Percentiles rank a stretch among this genome's conserved stretches.
phyloP scores from a whole-genome alignment of 176 grass and related monocot species.

The Bothriochloa decipiens region DNA sequence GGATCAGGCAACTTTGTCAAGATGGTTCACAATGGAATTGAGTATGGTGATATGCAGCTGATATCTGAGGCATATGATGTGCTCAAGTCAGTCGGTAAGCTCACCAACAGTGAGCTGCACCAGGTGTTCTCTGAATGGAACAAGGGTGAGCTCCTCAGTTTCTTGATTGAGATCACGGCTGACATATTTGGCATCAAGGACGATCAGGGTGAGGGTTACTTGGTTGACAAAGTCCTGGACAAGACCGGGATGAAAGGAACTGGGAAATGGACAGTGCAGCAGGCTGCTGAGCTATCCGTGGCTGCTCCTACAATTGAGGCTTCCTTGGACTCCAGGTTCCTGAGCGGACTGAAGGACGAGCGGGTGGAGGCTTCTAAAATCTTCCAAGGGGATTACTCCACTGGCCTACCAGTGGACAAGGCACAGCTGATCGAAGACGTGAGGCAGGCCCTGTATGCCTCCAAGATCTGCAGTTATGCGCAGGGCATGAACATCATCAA shows the following conservation, averaged over 20 bases:
- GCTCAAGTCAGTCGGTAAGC: slow-evolving; percentile 75
- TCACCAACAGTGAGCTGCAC: slow-evolving; percentile 76
- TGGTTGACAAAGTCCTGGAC: slow-evolving; percentile 87
- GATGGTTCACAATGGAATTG: slow-evolving; percentile 90
- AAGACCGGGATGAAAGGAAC: slow-evolving; percentile 94
- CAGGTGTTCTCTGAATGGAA: slow-evolving; percentile 87
- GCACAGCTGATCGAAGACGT: slow-evolving; percentile 78
- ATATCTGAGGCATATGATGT: slow-evolving; percentile 84
- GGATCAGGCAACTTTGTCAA: slow-evolving; percentile 89
- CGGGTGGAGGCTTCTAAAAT: slow-evolving; percentile 61
- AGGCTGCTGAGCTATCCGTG: slow-evolving; percentile 78
- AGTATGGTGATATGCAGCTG: slow-evolving; percentile 88
- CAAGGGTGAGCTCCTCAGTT: slow-evolving; percentile 84
- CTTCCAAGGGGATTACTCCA: slow-evolving; percentile 64
- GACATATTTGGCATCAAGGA: slow-evolving; percentile 86
- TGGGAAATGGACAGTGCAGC: slow-evolving; percentile 84
- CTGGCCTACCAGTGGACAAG: slow-evolving; percentile 56
- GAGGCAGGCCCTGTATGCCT: slow-evolving; percentile 72
- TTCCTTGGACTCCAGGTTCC: slow-evolving; percentile 83
- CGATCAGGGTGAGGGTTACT: slow-evolving; percentile 59
- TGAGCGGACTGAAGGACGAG: slow-evolving; percentile 77
- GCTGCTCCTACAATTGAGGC: slow-evolving; percentile 79
- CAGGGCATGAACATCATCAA: slow-evolving; percentile 89
- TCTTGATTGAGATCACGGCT: slow-evolving; percentile 79
- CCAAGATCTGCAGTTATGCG: slow-evolving; percentile 85